Conservation (phyloP, 1,139 yeast species). For the Suhomyces maxii region DNA sequence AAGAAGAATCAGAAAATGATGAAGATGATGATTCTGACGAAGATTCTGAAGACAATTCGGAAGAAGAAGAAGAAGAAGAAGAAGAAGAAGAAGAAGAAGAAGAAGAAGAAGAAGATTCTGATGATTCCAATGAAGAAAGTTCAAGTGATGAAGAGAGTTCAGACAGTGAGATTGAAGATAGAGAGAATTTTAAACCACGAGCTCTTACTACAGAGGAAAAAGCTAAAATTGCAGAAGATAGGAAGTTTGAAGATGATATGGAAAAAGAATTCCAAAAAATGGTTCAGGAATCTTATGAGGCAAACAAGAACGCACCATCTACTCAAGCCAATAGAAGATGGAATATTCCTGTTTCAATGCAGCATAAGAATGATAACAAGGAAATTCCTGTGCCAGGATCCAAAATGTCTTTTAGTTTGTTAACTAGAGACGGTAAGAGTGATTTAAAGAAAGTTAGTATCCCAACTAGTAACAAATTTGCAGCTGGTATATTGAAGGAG, state of each 20-base stretch:
- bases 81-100: constrained; percentile 17
- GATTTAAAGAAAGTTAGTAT: constrained; percentile 45
- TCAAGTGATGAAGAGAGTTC: constrained; percentile 17
- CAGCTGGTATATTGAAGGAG: constrained; percentile 36
- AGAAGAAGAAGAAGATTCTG: constrained; percentile 16
- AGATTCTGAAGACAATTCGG: constrained; percentile 7
- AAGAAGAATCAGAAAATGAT: constrained; percentile 9
- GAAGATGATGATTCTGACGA: constrained; percentile 17
- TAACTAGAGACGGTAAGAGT: constrained; percentile 53
- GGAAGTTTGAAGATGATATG: constrained; percentile 48
- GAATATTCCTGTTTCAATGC: constrained; percentile 18
- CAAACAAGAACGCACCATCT: constrained; percentile 20
- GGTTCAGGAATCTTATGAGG: constrained; percentile 49
- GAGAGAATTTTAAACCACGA: constrained; percentile 15
- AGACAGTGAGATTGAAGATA: constrained; percentile 14
- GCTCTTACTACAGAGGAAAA: constrained; percentile 27
- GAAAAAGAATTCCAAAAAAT: constrained; percentile 55
- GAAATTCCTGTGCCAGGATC: background rate
- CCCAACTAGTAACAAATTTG: constrained; percentile 51
- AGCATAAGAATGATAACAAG: constrained; percentile 4
- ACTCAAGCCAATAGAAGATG: constrained; percentile 15
- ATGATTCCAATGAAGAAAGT: constrained; percentile 15
- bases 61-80: constrained; percentile 16
- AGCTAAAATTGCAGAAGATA: constrained; percentile 39
- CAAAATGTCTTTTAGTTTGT: constrained; percentile 50